Base-by-base conservation (phyloP, 2,329 filamentous ascomycete species). In the Lasiodiplodia theobromae region DNA sequence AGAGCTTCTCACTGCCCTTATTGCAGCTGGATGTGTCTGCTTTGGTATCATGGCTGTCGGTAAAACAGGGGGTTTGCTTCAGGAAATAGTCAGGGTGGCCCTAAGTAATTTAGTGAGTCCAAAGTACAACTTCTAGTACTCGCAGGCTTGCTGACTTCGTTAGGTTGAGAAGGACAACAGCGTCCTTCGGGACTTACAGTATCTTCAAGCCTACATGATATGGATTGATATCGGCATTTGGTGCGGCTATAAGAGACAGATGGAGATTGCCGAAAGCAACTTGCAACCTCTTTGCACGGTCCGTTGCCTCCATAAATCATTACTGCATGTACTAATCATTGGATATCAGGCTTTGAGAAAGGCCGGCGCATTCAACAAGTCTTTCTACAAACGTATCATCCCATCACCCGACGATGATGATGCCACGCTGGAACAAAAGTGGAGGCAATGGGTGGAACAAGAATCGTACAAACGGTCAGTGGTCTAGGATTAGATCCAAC, bases 391-490 rank as follows among this genome's bases (percentile, higher is more conserved):
- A 2, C 76, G 80, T 3, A 83, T 90, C 21, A 74, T 80, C 0
- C 84, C 88, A 1, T 75, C 79, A 16, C 73, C 82, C 0, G 82
- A 84, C 0, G 89, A 92, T 67, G 81, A 86, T 23, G 87, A 86
- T 1, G 77, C 86, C 25, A 79, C 79, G 2, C 78, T 93, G 0
- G 85, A 91, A 69, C 79, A 82, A 3, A 92, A 92, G 72, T 93
- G 91, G 91, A 82, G 79, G 67, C 77, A 79, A 28, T 93, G 90
- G 90, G 83, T 87, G 12, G 82, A 87, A 54, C 82, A 86, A 69
- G 90, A 92, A 74, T 88, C 87, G 3, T 91, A 87, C 80, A 65
- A 65, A 54, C 62, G 62, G 62, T 40, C 3, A 65, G 62, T 40
- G 4, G 69, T 44, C 1, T 72, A 70, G 37, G 70, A 57, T 25